phyloP scores from a whole-genome alignment of 2,329 filamentous ascomycete genomes.

The Hypoxylon sp. region DNA sequence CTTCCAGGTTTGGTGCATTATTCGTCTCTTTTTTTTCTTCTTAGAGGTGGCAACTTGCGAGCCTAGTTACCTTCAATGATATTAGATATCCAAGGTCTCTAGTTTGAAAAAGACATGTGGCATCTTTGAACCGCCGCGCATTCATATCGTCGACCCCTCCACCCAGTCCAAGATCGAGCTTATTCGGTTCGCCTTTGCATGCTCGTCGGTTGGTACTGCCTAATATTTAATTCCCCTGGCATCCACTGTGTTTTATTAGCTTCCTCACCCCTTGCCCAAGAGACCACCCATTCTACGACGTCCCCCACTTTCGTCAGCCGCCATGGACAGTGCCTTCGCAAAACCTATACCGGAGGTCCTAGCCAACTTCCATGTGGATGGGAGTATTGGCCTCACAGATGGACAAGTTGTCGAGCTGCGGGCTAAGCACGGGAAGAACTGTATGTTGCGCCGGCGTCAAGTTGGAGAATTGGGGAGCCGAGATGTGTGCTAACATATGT shows the following conservation, averaged over 20 bases:
- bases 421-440: slow-evolving; percentile 73
- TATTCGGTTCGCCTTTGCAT: slow-evolving; percentile 31
- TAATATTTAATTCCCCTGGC: slow-evolving; percentile 7
- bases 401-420: slow-evolving; percentile 67
- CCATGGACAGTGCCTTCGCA: slow-evolving; percentile 74
- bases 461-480: neutral
- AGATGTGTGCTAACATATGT: slow-evolving; percentile 34
- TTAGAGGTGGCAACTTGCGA: slow-evolving; percentile 36
- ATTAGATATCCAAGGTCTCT: slow-evolving; percentile 15
- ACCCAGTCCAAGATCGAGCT: slow-evolving; percentile 25
- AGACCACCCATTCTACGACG: slow-evolving; percentile 37
- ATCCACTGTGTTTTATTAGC: slow-evolving; percentile 3
- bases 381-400: slow-evolving; percentile 66
- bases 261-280: slow-evolving; percentile 7
- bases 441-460: slow-evolving; percentile 56
- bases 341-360: slow-evolving; percentile 69
- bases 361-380: slow-evolving; percentile 67
- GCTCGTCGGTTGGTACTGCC: slow-evolving; percentile 31
- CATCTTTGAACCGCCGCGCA: slow-evolving; percentile 44
- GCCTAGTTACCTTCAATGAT: slow-evolving; percentile 15
- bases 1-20: slow-evolving; percentile 23
- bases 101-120: slow-evolving; percentile 51
- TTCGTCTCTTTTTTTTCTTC: slow-evolving; percentile 15
- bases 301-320: slow-evolving; percentile 33
- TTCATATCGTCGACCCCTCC: slow-evolving; percentile 32